These are phyloP conservation scores for Jamesozyma lodderae DNA, from an alignment of 805 yeast genomes.

Conservation along the genomic window DNA sequence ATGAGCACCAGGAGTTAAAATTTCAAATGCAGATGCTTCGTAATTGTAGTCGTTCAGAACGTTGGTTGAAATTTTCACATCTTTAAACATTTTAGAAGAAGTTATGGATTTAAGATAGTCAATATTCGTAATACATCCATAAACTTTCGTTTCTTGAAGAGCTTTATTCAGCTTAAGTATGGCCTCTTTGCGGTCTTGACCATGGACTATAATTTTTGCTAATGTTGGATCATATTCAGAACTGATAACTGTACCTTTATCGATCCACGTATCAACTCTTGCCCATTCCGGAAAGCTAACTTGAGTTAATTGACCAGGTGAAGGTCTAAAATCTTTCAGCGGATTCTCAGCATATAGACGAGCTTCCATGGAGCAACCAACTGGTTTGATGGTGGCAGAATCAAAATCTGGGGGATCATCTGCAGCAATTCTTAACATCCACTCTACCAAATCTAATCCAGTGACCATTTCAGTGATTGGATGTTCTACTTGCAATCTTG, in stretches of 20 bases:
- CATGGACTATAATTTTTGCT: constrained; percentile 94
- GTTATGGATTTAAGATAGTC: constrained; percentile 86
- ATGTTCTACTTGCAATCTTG: constrained; percentile 95
- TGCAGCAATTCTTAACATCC: constrained; percentile 93
- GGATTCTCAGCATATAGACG: constrained; percentile 96
- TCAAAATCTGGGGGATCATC: constrained; percentile 75
- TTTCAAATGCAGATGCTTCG: constrained; percentile 76
- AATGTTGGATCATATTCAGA: constrained; percentile 95
- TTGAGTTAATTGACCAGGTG: constrained; percentile 88
- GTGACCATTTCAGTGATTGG: constrained; percentile 95
- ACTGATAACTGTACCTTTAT: constrained; percentile 75
- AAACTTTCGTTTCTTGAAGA: constrained; percentile 73
- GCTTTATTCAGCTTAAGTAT: constrained; percentile 69
- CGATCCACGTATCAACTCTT: constrained; percentile 90
- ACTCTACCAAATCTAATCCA: constrained; percentile 89
- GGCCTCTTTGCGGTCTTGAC: constrained; percentile 81
- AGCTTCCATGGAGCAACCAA: constrained; percentile 95
- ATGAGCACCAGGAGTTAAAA: constrained; percentile 83
- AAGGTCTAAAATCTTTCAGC: constrained; percentile 86
- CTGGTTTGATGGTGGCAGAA: constrained; percentile 43
- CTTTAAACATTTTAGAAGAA: constrained; percentile 71
- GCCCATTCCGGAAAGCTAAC: constrained; percentile 85
- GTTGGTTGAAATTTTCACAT: constrained; percentile 79
- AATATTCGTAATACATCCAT: constrained; percentile 82
- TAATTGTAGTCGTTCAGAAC: constrained; percentile 75